phyloP scores from a whole-genome alignment of 2,329 filamentous ascomycete species.

The Colletotrichum tropicale region DNA sequence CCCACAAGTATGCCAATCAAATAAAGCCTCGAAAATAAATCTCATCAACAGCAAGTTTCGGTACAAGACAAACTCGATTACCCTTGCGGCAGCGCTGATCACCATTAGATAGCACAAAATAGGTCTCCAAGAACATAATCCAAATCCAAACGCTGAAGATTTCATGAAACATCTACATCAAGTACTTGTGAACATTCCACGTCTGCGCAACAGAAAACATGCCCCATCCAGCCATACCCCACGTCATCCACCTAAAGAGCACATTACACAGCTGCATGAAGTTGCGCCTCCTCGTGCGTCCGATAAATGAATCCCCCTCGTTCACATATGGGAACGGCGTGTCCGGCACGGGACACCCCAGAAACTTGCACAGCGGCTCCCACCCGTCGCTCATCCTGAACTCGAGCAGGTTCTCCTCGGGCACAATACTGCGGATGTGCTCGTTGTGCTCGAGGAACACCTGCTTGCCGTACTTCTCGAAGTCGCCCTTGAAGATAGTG shows the following conservation, averaged over 20 bases:
- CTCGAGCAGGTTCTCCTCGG: not conserved
- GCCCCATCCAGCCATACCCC: not conserved
- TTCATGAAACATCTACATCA: not conserved
- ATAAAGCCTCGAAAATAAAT: no score
- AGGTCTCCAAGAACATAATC: not conserved
- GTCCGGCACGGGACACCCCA: slow-evolving; percentile 37
- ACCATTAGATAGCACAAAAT: no score
- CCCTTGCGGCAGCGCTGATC: no score
- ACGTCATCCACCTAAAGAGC: not conserved
- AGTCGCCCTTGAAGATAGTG: slow-evolving; percentile 71
- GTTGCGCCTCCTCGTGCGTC: not conserved
- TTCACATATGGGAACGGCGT: slow-evolving; percentile 37
- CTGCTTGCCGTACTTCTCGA: slow-evolving; percentile 37
- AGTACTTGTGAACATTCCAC: not conserved
- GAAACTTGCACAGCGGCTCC: slow-evolving; percentile 46
- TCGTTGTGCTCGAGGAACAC: slow-evolving; percentile 24
- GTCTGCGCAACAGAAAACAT: not conserved
- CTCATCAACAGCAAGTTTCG: no score
- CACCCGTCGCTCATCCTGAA: slow-evolving; percentile 38
- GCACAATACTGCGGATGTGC: not conserved
- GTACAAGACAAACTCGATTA: no score
- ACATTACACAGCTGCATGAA: not conserved
- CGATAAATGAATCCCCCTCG: slow-evolving; percentile 21
- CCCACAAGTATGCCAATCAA: no score
- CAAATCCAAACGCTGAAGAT: not conserved